phyloP scores from a whole-genome alignment of 768 basidiomycete genomes.

The Clitopilus hobsonii region DNA sequence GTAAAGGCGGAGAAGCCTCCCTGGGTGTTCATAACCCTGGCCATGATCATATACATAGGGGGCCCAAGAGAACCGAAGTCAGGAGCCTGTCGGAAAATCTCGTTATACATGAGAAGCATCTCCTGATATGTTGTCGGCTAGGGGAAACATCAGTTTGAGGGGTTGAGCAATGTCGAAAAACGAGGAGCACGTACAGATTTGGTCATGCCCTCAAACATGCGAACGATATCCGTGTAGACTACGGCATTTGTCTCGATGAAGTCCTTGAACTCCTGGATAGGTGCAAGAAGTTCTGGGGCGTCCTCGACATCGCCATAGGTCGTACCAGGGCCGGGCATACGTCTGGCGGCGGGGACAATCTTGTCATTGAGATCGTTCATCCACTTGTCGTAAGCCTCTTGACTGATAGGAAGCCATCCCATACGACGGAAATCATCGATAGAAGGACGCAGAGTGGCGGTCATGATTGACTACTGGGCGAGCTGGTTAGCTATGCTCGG shows the following conservation, averaged over 20 bases:
- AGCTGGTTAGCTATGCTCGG: no score
- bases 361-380: slow-evolving; percentile 2
- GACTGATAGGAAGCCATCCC: slow-evolving; percentile 7
- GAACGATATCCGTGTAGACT: slow-evolving; percentile 22
- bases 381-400: slow-evolving; percentile 3
- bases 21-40: slow-evolving; percentile 12
- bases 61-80: slow-evolving; percentile 6
- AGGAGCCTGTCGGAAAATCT: slow-evolving; percentile 9
- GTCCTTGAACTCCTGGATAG: slow-evolving; percentile 17
- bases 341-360: slow-evolving; percentile 3
- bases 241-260: slow-evolving; percentile 16
- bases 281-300: not conserved
- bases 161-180: not conserved
- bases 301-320: not conserved
- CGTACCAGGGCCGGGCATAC: not conserved
- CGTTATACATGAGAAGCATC: slow-evolving; percentile 8
- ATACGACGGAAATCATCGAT: not conserved
- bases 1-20: slow-evolving; percentile 12
- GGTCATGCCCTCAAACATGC: slow-evolving; percentile 17
- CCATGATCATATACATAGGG: slow-evolving; percentile 13
- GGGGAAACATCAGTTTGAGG: not conserved
- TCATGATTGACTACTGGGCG: not conserved
- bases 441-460: not conserved
- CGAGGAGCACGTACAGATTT: not conserved
- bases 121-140: slow-evolving; percentile 2